Conservation (phyloP, 164 flowering plant genomes). For the Protea cynaroides region DNA sequence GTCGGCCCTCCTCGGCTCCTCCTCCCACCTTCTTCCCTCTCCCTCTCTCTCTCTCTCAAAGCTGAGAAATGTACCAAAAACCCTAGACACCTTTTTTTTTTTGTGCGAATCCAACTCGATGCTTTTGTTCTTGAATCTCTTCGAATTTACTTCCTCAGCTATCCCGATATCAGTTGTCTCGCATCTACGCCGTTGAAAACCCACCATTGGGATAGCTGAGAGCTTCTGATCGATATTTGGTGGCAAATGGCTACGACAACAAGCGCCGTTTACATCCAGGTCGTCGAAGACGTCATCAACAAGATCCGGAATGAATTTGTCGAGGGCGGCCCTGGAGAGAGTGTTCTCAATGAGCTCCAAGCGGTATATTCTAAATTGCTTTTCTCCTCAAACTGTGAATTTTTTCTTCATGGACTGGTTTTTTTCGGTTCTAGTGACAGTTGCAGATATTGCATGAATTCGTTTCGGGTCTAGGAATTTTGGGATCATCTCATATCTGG, state of each 20-base stretch:
- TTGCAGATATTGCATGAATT: not conserved
- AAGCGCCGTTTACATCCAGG: slow-evolving; percentile 67
- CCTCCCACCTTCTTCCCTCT: slow-evolving; percentile 11
- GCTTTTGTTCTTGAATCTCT: slow-evolving; percentile 5
- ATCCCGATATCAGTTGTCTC: not conserved
- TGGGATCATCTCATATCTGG: not conserved
- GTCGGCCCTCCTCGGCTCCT: not conserved
- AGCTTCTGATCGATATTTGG: not conserved
- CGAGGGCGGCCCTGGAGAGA: slow-evolving; percentile 65
- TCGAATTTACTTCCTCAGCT: not conserved
- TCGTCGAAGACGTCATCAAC: slow-evolving; percentile 81
- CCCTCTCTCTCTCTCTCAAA: not conserved
- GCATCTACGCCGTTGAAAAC: slow-evolving; percentile 1
- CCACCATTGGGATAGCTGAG: not conserved
- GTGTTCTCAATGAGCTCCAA: slow-evolving; percentile 76
- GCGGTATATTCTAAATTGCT: slow-evolving; percentile 36
- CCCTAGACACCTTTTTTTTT: slow-evolving; percentile 8
- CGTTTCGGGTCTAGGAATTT: not conserved
- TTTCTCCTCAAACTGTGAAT: not conserved
- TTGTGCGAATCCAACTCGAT: slow-evolving; percentile 1
- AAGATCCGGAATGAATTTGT: slow-evolving; percentile 88
- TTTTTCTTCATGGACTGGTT: not conserved
- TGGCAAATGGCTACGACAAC: slow-evolving; percentile 46
- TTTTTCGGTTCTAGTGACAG: not conserved
- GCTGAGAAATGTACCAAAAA: slow-evolving; percentile 11